phyloP scores from a whole-genome alignment of 2,329 filamentous ascomycete genomes.

The Fusarium fujikuroi region DNA sequence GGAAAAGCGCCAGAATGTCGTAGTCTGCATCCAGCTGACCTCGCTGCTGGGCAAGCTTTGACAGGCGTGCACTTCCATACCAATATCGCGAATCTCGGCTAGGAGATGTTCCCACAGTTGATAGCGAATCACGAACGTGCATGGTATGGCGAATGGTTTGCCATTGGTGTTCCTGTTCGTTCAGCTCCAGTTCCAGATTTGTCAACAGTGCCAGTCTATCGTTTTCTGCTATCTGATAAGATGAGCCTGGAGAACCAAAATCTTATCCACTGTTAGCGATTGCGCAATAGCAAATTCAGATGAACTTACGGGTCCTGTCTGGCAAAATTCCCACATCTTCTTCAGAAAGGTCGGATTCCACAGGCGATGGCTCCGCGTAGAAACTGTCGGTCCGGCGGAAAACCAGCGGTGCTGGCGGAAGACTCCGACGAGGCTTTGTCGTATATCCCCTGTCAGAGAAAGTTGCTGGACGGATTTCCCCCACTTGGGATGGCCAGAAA shows the following conservation, averaged over 20 bases:
- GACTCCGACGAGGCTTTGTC: slow-evolving; percentile 60
- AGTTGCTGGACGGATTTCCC: slow-evolving; percentile 64
- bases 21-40: slow-evolving; percentile 25
- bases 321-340: slow-evolving; percentile 54
- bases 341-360: slow-evolving; percentile 56
- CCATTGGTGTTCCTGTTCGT: slow-evolving; percentile 69
- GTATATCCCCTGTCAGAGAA: slow-evolving; percentile 66
- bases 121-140: slow-evolving; percentile 60
- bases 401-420: slow-evolving; percentile 66
- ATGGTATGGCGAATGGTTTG: slow-evolving; percentile 65
- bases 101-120: slow-evolving; percentile 53
- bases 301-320: slow-evolving; percentile 13
- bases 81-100: slow-evolving; percentile 37
- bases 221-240: slow-evolving; percentile 47
- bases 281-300: neutral
- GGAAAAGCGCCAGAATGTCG: slow-evolving; percentile 28
- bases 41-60: slow-evolving; percentile 30
- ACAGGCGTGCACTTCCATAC: slow-evolving; percentile 27
- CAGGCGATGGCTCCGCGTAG: slow-evolving; percentile 61
- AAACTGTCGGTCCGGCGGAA: slow-evolving; percentile 58
- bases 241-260: slow-evolving; percentile 8
- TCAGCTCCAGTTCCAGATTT: slow-evolving; percentile 71
- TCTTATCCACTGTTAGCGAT: slow-evolving; percentile 21
- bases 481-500: slow-evolving; percentile 66
- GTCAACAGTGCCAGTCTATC: slow-evolving; percentile 62